These are phyloP conservation scores for Alternaria ventricosa DNA, from an alignment of 2,329 filamentous ascomycete species.

Conservation along the genomic window DNA sequence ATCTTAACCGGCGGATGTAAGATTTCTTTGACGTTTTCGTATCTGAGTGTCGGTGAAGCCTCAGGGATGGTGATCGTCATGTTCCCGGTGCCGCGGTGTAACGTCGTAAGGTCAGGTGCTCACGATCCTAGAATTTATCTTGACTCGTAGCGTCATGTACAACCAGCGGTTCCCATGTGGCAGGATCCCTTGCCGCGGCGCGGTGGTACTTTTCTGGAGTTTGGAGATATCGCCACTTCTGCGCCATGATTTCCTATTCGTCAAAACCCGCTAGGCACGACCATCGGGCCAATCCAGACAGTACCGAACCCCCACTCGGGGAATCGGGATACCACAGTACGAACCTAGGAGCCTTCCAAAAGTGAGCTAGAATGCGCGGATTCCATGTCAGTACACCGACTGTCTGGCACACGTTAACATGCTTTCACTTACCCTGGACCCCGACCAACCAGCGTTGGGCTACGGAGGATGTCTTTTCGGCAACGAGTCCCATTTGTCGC, in stretches of 20 bases:
- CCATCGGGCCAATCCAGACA: background rate
- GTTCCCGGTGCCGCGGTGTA: background rate
- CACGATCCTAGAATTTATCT: background rate
- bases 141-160: background rate
- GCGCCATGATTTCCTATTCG: background rate
- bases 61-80: background rate
- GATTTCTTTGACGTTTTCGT: background rate
- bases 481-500: background rate
- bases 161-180: background rate
- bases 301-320: background rate
- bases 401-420: background rate
- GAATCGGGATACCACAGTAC: background rate
- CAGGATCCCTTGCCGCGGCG: background rate
- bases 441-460: background rate
- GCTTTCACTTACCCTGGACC: background rate
- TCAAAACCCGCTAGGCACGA: background rate
- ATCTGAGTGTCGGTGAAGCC: background rate
- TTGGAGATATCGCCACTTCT: background rate
- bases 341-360: background rate
- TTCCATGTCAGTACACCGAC: background rate
- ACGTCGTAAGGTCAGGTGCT: background rate
- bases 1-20: background rate
- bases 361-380: background rate
- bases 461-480: background rate
- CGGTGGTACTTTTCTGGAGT: background rate